A percentile compares a stretch with the other conserved stretches of the same genome.
These are phyloP conservation scores for Beauveria medogensis DNA, from an alignment of 2,329 filamentous ascomycete species.

Conservation along the genomic window DNA sequence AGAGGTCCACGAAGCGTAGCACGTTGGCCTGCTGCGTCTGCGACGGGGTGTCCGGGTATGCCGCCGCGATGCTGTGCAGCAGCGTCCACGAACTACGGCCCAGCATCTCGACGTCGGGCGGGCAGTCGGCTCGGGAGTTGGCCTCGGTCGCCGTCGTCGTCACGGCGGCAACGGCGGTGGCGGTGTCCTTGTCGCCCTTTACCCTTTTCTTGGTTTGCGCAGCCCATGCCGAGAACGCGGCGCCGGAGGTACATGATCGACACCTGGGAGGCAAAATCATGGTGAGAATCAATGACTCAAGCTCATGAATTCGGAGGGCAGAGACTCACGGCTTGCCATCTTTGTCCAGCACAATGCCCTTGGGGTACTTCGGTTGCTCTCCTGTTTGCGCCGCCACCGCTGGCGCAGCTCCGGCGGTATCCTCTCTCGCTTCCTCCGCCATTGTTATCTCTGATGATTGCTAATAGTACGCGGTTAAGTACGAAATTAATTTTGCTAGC, in stretches of 20 bases:
- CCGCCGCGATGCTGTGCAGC: slow-evolving; percentile 82
- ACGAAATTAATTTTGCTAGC: background rate
- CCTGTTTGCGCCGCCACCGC: slow-evolving; percentile 17
- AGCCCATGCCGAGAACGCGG: slow-evolving; percentile 49
- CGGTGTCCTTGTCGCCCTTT: slow-evolving; percentile 19
- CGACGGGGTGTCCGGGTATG: slow-evolving; percentile 67
- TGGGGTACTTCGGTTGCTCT: slow-evolving; percentile 47
- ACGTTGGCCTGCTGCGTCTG: slow-evolving; percentile 66
- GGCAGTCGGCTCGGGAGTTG: slow-evolving; percentile 56
- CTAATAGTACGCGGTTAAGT: background rate
- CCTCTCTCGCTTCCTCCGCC: slow-evolving; percentile 29
- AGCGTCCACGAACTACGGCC: slow-evolving; percentile 90
- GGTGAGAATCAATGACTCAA: background rate
- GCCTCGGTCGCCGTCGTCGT: slow-evolving; percentile 12
- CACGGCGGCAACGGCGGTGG: background rate
- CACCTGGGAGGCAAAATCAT: slow-evolving; percentile 42
- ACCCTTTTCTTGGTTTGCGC: slow-evolving; percentile 40
- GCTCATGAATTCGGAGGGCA: slow-evolving; percentile 15
- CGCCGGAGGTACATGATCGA: slow-evolving; percentile 57
- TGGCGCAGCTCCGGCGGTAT: slow-evolving; percentile 14
- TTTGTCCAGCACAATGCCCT: slow-evolving; percentile 66
- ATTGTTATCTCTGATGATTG: slow-evolving; percentile 18
- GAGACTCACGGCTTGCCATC: slow-evolving; percentile 74
- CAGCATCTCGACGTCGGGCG: slow-evolving; percentile 79
- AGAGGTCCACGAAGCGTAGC: slow-evolving; percentile 66